phyloP scores from a whole-genome alignment of 306 rosid genomes.

The Cicer arietinum region DNA sequence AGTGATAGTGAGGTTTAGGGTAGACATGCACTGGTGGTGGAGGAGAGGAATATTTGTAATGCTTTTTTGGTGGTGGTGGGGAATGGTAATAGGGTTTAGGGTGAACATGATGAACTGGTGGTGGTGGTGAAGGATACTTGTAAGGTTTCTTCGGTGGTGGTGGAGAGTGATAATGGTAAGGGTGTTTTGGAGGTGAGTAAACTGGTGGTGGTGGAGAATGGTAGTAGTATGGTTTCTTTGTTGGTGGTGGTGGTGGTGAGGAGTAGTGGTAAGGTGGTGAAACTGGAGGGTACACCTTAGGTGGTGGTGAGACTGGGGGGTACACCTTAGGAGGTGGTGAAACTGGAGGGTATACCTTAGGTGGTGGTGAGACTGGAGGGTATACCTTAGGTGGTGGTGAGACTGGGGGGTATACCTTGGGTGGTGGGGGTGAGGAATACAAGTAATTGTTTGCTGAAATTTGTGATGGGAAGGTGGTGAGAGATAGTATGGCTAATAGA shows the following conservation, averaged over 20 bases:
- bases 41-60: conserved; percentile 41
- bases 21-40: conserved; percentile 44
- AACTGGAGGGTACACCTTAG: background rate
- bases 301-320: conserved; percentile 22
- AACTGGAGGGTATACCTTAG: background rate
- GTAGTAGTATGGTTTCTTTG: conserved; percentile 22
- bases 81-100: conserved; percentile 9
- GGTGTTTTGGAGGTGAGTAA: background rate
- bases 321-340: conserved; percentile 34
- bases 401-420: background rate
- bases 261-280: conserved; percentile 35
- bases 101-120: conserved; percentile 36
- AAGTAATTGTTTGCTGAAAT: conserved; percentile 53
- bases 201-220: conserved; percentile 43
- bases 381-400: background rate
- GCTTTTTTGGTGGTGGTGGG: conserved; percentile 21
- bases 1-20: conserved; percentile 22
- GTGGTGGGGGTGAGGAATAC: conserved; percentile 65
- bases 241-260: conserved; percentile 34
- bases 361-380: conserved; percentile 41
- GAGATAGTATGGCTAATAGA: conserved; percentile 56
- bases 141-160: conserved; percentile 22
- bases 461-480: conserved; percentile 42
- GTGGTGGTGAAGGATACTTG: conserved; percentile 16
- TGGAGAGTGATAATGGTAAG: conserved; percentile 1